Conservation (phyloP, 1,139 yeast genomes). For the Pichia sp. region DNA sequence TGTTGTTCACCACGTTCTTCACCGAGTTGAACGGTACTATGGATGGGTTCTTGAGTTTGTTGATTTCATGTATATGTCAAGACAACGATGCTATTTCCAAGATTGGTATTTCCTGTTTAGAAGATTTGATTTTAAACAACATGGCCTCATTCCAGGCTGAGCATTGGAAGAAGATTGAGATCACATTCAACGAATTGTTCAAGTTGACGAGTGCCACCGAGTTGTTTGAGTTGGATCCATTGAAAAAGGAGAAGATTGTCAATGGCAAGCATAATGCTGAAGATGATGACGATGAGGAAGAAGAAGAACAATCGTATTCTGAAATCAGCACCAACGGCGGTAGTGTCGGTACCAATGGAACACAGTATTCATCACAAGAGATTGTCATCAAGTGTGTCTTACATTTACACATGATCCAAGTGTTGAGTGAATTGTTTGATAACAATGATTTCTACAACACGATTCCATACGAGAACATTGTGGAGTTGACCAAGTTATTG, state of each 20-base stretch:
- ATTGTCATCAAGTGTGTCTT: constrained; percentile 92
- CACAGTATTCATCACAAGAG: constrained; percentile 28
- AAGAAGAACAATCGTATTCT: constrained; percentile 12
- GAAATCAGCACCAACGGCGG: constrained; percentile 11
- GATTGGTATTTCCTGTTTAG: constrained; percentile 88
- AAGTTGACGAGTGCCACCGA: constrained; percentile 84
- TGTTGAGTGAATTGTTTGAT: constrained; percentile 75
- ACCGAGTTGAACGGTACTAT: constrained; percentile 69
- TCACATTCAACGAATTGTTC: constrained; percentile 66
- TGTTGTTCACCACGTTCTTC: constrained; percentile 79
- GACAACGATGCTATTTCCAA: constrained; percentile 96
- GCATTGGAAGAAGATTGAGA: constrained; percentile 77
- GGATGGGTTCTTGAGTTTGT: constrained; percentile 71
- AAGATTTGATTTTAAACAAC: constrained; percentile 74
- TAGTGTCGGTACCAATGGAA: not conserved
- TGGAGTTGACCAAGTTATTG: constrained; percentile 58
- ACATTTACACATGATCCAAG: constrained; percentile 85
- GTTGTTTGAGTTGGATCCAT: constrained; percentile 70
- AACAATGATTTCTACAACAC: constrained; percentile 66
- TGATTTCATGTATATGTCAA: constrained; percentile 90
- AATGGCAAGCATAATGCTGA: constrained; percentile 35
- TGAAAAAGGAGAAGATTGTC: constrained; percentile 29
- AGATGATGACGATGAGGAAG: constrained; percentile 21
- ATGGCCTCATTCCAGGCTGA: constrained; percentile 55
- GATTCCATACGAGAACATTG: constrained; percentile 64